These are phyloP conservation scores for Solanum chiquidenum DNA, from an alignment of 257 asterid genomes.

Conservation along the genomic window DNA sequence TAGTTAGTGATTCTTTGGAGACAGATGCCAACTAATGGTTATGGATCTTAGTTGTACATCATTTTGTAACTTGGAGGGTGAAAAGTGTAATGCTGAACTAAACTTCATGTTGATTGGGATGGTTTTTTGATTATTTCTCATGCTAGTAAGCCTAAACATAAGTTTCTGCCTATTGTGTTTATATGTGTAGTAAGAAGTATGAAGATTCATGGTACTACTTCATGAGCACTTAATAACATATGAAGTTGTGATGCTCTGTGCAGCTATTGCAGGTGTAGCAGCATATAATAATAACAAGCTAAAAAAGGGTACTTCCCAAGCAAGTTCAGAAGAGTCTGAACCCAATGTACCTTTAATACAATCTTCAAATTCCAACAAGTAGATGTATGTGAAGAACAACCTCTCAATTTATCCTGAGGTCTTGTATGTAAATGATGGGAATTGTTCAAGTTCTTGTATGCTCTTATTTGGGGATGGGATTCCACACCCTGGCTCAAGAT, in stretches of 20 bases:
- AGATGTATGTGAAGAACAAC: not conserved
- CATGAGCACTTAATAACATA: not conserved
- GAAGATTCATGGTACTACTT: not conserved
- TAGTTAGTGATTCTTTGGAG: not conserved
- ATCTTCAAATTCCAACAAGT: constrained; percentile 18
- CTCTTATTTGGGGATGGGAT: not conserved
- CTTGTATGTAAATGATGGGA: not conserved
- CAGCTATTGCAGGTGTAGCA: constrained; percentile 94
- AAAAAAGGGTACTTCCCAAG: constrained; percentile 64
- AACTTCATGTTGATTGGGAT: not conserved
- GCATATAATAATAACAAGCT: constrained; percentile 87
- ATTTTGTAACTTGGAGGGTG: not conserved
- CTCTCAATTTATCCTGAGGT: not conserved
- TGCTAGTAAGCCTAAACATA: not conserved
- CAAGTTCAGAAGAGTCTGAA: constrained; percentile 23
- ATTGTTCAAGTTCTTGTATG: not conserved
- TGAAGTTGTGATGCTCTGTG: constrained; percentile 7
- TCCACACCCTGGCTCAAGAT: not conserved
- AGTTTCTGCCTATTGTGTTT: not conserved
- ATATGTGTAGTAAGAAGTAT: not conserved
- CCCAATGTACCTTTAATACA: constrained; percentile 31
- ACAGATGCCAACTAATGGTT: not conserved
- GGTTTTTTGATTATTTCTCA: not conserved
- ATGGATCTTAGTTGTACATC: not conserved
- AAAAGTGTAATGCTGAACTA: not conserved